Evolutionary conservation across 2,329 filamentous ascomycete genomes (phyloP).

Genomic region (Alternaria infectoria): DNA sequence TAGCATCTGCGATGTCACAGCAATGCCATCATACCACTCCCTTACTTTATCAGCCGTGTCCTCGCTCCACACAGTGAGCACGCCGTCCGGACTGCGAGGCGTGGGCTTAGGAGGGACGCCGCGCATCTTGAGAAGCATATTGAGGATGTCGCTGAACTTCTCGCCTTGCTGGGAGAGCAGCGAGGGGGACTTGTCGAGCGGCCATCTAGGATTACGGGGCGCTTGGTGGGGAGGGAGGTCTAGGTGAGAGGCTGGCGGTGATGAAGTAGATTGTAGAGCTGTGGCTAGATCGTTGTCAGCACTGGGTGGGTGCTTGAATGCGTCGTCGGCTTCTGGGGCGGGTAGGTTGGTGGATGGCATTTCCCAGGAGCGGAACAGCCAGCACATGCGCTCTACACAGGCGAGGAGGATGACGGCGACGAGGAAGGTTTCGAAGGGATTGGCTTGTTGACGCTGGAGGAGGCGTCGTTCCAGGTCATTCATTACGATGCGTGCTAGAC

Average conservation of each 20-base stretch:
- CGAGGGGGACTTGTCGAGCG: slow-evolving; percentile 59
- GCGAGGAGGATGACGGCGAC: slow-evolving; percentile 64
- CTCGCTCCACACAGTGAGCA: slow-evolving; percentile 44
- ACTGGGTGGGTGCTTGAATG: slow-evolving; percentile 1
- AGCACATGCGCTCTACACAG: slow-evolving; percentile 66
- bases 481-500: slow-evolving; percentile 61
- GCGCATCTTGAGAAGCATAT: slow-evolving; percentile 65
- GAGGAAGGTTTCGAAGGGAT: slow-evolving; percentile 66
- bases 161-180: slow-evolving; percentile 63
- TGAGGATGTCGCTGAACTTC: slow-evolving; percentile 63
- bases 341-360: slow-evolving; percentile 6
- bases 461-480: slow-evolving; percentile 67
- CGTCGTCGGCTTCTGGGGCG: not conserved
- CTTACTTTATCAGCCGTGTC: slow-evolving; percentile 39
- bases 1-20: slow-evolving; percentile 33
- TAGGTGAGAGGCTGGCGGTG: slow-evolving; percentile 4
- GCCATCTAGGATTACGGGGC: slow-evolving; percentile 52
- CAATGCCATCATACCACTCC: slow-evolving; percentile 47
- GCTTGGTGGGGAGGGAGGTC: slow-evolving; percentile 10
- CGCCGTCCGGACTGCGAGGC: slow-evolving; percentile 38
- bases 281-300: slow-evolving; percentile 30
- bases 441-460: slow-evolving; percentile 63
- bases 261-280: slow-evolving; percentile 27
- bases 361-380: slow-evolving; percentile 63
- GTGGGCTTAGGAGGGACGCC: slow-evolving; percentile 52